Percentiles rank a stretch among this genome's conserved stretches.
These are phyloP conservation scores for Medakamo hakoo DNA, from an alignment of 139 green algal species.

Conservation along the genomic window DNA sequence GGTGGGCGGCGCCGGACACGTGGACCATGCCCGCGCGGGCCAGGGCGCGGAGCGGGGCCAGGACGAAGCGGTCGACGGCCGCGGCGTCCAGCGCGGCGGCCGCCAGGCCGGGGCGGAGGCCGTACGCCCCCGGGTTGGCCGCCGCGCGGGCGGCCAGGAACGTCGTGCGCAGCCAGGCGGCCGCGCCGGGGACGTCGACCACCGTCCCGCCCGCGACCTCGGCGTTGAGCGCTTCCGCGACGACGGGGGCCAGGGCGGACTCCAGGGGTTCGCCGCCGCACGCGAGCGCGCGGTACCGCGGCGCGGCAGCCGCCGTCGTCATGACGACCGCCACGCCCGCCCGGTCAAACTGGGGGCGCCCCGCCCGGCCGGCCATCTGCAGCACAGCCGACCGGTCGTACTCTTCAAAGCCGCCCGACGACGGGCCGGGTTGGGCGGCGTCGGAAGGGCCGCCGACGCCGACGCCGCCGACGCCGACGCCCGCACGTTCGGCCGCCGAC, in stretches of 20 bases:
- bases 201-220: slow-evolving; percentile 58
- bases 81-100: slow-evolving; percentile 21
- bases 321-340: slow-evolving; percentile 85
- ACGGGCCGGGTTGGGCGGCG: neutral
- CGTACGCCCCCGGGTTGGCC: slow-evolving; percentile 19
- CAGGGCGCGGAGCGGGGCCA: slow-evolving; percentile 32
- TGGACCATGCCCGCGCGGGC: slow-evolving; percentile 42
- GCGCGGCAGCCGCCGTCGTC: slow-evolving; percentile 41
- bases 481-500: slow-evolving; percentile 6
- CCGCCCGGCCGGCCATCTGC: slow-evolving; percentile 76
- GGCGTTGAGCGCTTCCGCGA: slow-evolving; percentile 65
- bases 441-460: neutral
- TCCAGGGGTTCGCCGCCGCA: slow-evolving; percentile 39
- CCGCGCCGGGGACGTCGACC: slow-evolving; percentile 31
- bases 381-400: neutral
- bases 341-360: slow-evolving; percentile 84
- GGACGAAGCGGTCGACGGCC: slow-evolving; percentile 32
- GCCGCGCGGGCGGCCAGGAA: slow-evolving; percentile 62
- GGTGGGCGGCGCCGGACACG: too few relatives aligned
- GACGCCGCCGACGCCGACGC: neutral
- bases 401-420: neutral
- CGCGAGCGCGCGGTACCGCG: neutral
- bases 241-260: slow-evolving; percentile 27
- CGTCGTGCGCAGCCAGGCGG: slow-evolving; percentile 61
- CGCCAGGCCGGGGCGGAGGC: slow-evolving; percentile 6